Evolutionary conservation across 257 asterid genomes (phyloP), one percentile per base, ranked within the genome.

Genomic region (Scutellaria minor): DNA sequence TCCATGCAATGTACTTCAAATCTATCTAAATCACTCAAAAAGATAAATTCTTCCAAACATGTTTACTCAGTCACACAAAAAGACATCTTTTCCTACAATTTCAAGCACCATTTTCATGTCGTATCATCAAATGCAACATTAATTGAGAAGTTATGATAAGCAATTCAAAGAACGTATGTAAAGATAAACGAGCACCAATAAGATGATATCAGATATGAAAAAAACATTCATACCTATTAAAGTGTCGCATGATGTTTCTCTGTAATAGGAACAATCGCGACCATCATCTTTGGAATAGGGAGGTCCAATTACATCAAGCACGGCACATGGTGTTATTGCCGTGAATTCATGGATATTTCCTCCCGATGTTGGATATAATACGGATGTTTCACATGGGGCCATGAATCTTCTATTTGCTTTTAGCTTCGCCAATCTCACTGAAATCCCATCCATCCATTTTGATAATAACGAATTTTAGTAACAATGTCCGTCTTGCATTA

Each of bases 321-420:
- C 84, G 0, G 88, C 97, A 79, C 97, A 92, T 0, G 96, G 93
- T 42, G 96, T 89, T 75, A 92, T 52, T 7, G 96, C 97, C 66
- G 53, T 85, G 72, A 88, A 92, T 73, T 90, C 93, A 15, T 92
- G 97, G 62, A 92, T 86, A 72, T 92, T 92, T 63, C 97, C 97
- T 78, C 97, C 97, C 6, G 92, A 85, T n/a, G 96, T 88, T 13
- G 97, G 97, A 74, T 92, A 88, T 18, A 92, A 55, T 6, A 92
- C 96, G 1, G 89, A 87, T 10, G 96, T 68, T 44, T 83, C 78
- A 68, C 96, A 89, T 1, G 93, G 93, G 15, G 96, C 83, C 8
- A 81, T 84, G 86, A 88, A 88, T 13, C 52, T 48, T 53, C 57
- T 68, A 56, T 88, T 80, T 9, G 87, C 87, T 65, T 78, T 88